A percentile compares a stretch with the other conserved stretches of the same genome.
Conservation (phyloP, 2,329 filamentous ascomycete genomes). For the Pseudogymnoascus sp. region DNA sequence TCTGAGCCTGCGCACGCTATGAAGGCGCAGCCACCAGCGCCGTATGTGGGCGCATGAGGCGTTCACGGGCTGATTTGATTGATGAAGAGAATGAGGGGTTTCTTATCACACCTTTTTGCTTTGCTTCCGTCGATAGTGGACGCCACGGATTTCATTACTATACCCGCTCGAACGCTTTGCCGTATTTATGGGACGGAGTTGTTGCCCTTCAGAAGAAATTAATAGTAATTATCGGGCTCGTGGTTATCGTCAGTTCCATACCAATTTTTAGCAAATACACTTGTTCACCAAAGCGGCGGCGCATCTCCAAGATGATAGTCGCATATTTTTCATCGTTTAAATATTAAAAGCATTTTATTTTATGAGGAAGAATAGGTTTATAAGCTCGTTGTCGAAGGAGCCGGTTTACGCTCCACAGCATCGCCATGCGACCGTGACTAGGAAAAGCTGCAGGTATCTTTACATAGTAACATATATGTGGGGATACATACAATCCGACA, state of each 20-base stretch:
- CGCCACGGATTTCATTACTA: background rate
- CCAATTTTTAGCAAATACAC: background rate
- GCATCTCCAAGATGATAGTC: background rate
- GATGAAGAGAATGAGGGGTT: too few species aligned
- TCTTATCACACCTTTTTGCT: background rate
- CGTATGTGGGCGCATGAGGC: background rate
- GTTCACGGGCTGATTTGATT: background rate
- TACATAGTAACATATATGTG: background rate
- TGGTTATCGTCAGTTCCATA: background rate
- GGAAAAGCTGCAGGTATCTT: background rate
- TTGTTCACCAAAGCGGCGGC: background rate
- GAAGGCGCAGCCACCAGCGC: background rate
- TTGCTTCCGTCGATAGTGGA: background rate
- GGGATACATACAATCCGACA: background rate
- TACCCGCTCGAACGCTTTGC: conserved; percentile 1
- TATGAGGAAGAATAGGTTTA: too few species aligned
- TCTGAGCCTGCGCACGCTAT: background rate
- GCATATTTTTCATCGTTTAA: too few species aligned
- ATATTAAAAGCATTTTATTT: too few species aligned
- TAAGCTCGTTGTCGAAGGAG: background rate
- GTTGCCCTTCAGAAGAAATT: background rate
- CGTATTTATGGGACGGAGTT: background rate
- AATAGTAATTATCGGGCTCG: conserved; percentile 5
- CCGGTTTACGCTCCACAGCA: background rate
- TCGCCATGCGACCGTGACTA: background rate